A percentile compares a stretch with the other conserved stretches of the same genome.
These are phyloP conservation scores for Candida labiduridarum DNA, from an alignment of 1,139 yeast genomes.

Conservation along the genomic window DNA sequence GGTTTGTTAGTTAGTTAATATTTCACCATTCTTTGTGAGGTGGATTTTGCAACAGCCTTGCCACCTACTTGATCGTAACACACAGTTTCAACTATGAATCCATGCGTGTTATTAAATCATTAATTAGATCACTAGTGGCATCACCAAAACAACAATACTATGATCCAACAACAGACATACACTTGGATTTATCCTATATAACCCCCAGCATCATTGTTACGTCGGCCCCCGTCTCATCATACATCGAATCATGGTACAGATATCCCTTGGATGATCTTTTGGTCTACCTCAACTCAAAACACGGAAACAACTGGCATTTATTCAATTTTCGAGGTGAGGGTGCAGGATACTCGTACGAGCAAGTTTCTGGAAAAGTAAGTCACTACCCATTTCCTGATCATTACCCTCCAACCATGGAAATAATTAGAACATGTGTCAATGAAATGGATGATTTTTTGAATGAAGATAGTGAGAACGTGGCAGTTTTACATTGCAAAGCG, in stretches of 20 bases:
- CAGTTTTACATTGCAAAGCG: slow-evolving; percentile 83
- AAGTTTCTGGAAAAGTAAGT: slow-evolving; percentile 30
- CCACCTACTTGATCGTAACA: neutral
- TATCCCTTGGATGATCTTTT: slow-evolving; percentile 56
- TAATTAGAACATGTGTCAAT: slow-evolving; percentile 46
- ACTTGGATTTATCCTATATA: slow-evolving; percentile 66
- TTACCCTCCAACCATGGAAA: slow-evolving; percentile 65
- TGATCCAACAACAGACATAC: slow-evolving; percentile 22
- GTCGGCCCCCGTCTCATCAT: slow-evolving; percentile 65
- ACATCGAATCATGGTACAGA: slow-evolving; percentile 52
- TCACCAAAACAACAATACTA: slow-evolving; percentile 28
- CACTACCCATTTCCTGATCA: slow-evolving; percentile 75
- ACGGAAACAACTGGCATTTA: slow-evolving; percentile 65
- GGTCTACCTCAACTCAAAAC: slow-evolving; percentile 48
- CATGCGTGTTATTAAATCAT: slow-evolving; percentile 17
- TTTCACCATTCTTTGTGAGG: no score
- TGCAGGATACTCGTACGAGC: slow-evolving; percentile 49
- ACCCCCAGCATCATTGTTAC: slow-evolving; percentile 65
- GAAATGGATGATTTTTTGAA: slow-evolving; percentile 49
- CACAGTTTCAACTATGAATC: neutral
- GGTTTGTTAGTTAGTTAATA: no score
- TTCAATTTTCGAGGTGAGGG: slow-evolving; percentile 73
- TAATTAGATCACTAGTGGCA: slow-evolving; percentile 20
- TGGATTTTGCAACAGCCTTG: neutral
- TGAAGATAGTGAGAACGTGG: slow-evolving; percentile 44